These are phyloP conservation scores for Scenedesmus sp. DNA, from an alignment of 163 green algal genomes.

Conservation along the genomic window DNA sequence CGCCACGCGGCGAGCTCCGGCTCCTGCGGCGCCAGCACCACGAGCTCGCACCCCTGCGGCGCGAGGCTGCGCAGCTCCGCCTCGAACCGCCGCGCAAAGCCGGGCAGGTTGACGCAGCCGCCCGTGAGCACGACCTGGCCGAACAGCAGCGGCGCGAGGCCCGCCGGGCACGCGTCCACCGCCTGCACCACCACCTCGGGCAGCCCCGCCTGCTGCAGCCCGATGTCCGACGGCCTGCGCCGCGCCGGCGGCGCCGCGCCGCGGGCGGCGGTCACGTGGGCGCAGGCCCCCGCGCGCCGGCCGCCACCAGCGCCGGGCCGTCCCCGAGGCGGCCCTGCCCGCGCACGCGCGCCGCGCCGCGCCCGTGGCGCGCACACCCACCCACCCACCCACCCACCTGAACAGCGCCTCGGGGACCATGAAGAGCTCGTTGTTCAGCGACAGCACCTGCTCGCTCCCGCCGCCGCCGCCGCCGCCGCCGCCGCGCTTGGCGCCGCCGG, in stretches of 20 bases:
- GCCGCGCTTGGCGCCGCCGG: slow-evolving; percentile 13
- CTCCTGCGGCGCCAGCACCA: slow-evolving; percentile 56
- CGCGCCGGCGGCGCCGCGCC: too few relatives aligned
- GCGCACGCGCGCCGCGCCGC: too few relatives aligned
- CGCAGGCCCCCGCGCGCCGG: too few relatives aligned
- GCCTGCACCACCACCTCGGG: slow-evolving; percentile 76
- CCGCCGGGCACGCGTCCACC: slow-evolving; percentile 53
- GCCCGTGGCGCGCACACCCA: too few relatives aligned
- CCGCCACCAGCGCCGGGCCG: too few relatives aligned
- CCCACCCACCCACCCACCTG: slow-evolving; percentile 44
- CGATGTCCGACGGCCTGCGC: slow-evolving; percentile 82
- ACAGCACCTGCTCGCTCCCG: slow-evolving; percentile 65
- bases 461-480: slow-evolving; percentile 13
- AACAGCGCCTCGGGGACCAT: slow-evolving; percentile 92
- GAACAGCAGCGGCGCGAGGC: slow-evolving; percentile 81
- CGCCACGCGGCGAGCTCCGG: slow-evolving; percentile 72
- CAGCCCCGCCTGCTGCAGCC: slow-evolving; percentile 84
- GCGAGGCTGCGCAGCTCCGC: slow-evolving; percentile 83
- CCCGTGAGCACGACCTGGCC: slow-evolving; percentile 83
- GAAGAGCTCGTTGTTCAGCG: slow-evolving; percentile 97
- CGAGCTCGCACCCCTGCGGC: slow-evolving; percentile 71
- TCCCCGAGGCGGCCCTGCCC: too few relatives aligned
- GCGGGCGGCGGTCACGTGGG: too few relatives aligned
- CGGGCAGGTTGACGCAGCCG: slow-evolving; percentile 67
- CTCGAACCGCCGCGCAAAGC: slow-evolving; percentile 78